Conservation (phyloP, 371 early-diverging fungal genomes). For the Zancudomyces culisetae region DNA sequence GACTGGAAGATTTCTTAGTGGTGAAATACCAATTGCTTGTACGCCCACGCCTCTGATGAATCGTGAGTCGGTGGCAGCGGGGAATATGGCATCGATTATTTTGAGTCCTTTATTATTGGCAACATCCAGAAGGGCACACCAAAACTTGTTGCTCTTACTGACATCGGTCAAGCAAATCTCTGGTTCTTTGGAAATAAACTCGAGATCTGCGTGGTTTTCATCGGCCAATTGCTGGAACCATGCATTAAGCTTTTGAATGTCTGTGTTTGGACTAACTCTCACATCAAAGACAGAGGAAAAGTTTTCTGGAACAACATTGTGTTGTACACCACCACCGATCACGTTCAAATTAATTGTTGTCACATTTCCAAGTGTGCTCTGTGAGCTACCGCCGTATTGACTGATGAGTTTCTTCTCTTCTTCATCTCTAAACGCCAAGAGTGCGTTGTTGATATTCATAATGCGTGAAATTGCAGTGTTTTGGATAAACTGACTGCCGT, state of each 20-base stretch:
- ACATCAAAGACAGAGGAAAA: slow-evolving; percentile 44
- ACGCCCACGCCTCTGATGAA: slow-evolving; percentile 45
- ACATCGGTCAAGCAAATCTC: slow-evolving; percentile 28
- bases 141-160: slow-evolving; percentile 33
- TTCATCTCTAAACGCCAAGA: slow-evolving; percentile 37
- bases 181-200: slow-evolving; percentile 33
- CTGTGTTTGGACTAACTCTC: slow-evolving; percentile 40
- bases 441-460: slow-evolving; percentile 29
- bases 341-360: slow-evolving; percentile 55
- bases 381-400: slow-evolving; percentile 10
- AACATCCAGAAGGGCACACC: slow-evolving; percentile 8
- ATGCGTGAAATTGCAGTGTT: slow-evolving; percentile 44
- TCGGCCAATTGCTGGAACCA: slow-evolving; percentile 32
- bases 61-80: slow-evolving; percentile 56
- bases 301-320: slow-evolving; percentile 46
- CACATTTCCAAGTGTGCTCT: slow-evolving; percentile 46
- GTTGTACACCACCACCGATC: slow-evolving; percentile 34
- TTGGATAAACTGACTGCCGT: slow-evolving; percentile 53
- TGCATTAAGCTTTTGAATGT: slow-evolving; percentile 31
- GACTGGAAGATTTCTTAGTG: slow-evolving; percentile 45
- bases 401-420: slow-evolving; percentile 16
- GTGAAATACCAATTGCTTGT: slow-evolving; percentile 51
- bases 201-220: slow-evolving; percentile 26
- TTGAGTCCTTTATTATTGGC: slow-evolving; percentile 17
- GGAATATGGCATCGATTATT: slow-evolving; percentile 50